Conservation (phyloP, 805 yeast species). For the Kuraishia molischiana region DNA sequence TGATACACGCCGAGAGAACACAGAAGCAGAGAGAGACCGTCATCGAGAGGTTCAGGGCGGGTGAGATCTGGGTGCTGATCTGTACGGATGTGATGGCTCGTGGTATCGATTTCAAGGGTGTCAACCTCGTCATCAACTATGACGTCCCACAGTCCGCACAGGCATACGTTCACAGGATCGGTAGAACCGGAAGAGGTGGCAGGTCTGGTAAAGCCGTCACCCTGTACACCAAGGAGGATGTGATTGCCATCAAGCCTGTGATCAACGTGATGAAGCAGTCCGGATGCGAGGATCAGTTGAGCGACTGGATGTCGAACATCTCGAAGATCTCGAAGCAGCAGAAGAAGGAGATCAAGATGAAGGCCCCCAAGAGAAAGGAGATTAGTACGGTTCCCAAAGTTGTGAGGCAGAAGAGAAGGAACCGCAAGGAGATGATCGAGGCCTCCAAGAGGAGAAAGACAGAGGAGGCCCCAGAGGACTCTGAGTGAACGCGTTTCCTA, state of each 20-base stretch:
- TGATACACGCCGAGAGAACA: constrained; percentile 91
- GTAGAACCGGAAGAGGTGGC: constrained; percentile 98
- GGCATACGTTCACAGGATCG: constrained; percentile 94
- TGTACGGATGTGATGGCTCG: constrained; percentile 95
- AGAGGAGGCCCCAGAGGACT: too few species aligned
- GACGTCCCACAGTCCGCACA: constrained; percentile 94
- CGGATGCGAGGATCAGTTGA: constrained; percentile 53
- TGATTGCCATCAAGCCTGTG: constrained; percentile 65
- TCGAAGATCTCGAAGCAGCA: constrained; percentile 55
- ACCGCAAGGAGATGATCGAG: constrained; percentile 60
- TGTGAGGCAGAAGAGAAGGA: constrained; percentile 53
- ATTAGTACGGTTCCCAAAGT: constrained; percentile 80
- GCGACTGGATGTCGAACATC: constrained; percentile 74
- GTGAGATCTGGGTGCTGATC: constrained; percentile 92
- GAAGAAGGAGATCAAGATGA: constrained; percentile 48
- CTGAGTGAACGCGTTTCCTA: too few species aligned
- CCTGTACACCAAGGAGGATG: constrained; percentile 86
- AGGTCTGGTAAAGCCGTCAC: constrained; percentile 82
- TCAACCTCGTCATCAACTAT: constrained; percentile 87
- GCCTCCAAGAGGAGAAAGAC: constrained; percentile 59
- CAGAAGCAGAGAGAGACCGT: constrained; percentile 79
- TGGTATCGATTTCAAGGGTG: constrained; percentile 96
- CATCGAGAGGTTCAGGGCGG: constrained; percentile 75
- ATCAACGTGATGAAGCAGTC: constrained; percentile 94
- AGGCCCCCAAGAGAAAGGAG: constrained; percentile 53